phyloP scores from a whole-genome alignment of 2,329 filamentous ascomycete genomes.

The Hirsutella rhossiliensis region DNA sequence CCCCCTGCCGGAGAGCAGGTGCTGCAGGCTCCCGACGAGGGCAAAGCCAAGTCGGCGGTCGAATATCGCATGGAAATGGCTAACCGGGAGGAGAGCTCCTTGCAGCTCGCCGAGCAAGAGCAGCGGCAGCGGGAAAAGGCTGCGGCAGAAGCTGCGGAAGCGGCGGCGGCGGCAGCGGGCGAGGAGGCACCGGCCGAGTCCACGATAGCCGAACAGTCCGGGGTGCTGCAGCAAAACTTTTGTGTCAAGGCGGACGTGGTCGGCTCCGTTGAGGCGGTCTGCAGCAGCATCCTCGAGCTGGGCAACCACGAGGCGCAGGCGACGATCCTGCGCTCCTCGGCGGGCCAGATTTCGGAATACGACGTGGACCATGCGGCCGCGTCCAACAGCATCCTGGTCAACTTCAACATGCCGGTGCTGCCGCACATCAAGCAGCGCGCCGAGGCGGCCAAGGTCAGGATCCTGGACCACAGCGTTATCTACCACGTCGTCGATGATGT shows the following conservation, averaged over 20 bases:
- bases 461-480: slow-evolving; percentile 80
- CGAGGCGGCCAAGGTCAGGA: slow-evolving; percentile 56
- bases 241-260: slow-evolving; percentile 87
- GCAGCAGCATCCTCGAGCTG: slow-evolving; percentile 62
- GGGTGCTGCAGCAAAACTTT: slow-evolving; percentile 56
- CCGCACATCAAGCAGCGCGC: slow-evolving; percentile 58
- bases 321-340: slow-evolving; percentile 62
- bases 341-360: slow-evolving; percentile 71
- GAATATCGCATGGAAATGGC: slow-evolving; percentile 62
- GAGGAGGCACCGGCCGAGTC: slow-evolving; percentile 16
- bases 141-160: slow-evolving; percentile 24
- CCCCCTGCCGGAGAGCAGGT: slow-evolving; percentile 80
- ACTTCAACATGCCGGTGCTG: slow-evolving; percentile 69
- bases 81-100: slow-evolving; percentile 62
- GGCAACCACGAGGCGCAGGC: slow-evolving; percentile 77
- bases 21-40: slow-evolving; percentile 69
- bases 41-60: slow-evolving; percentile 65
- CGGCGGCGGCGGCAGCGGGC: slow-evolving; percentile 21
- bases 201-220: slow-evolving; percentile 22
- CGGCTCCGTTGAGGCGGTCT: slow-evolving; percentile 85
- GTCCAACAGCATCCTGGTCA: slow-evolving; percentile 65
- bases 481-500: slow-evolving; percentile 69
- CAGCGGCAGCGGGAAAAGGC: slow-evolving; percentile 45
- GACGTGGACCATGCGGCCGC: slow-evolving; percentile 80
- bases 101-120: slow-evolving; percentile 66